Conservation (phyloP, 306 rosid species). For the Vigna trinervia region DNA sequence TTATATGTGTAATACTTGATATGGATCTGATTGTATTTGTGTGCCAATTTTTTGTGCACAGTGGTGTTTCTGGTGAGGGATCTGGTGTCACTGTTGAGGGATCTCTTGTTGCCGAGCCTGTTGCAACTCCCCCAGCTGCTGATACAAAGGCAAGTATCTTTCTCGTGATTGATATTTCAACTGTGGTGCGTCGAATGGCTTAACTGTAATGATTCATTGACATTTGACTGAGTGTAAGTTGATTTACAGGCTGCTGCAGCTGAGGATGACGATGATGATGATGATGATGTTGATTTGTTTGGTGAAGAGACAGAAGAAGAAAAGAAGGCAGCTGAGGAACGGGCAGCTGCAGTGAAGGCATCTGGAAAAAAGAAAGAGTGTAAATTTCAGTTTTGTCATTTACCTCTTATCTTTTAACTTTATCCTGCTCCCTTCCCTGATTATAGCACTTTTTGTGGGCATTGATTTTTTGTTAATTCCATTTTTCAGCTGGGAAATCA, state of each 20-base stretch:
- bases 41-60: conserved; percentile 24
- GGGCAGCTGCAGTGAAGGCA: conserved; percentile 88
- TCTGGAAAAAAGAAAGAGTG: conserved; percentile 93
- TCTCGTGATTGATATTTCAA: neutral
- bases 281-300: conserved; percentile 88
- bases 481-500: conserved; percentile 82
- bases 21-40: too few species aligned
- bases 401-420: neutral
- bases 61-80: conserved; percentile 93
- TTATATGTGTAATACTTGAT: neutral
- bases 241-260: conserved; percentile 67
- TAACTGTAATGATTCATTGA: too few species aligned
- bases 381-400: conserved; percentile 42
- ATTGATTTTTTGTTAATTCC: conserved; percentile 6
- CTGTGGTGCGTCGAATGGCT: neutral
- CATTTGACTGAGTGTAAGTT: neutral
- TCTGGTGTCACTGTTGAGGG: conserved; percentile 73
- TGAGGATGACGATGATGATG: conserved; percentile 79
- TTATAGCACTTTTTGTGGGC: neutral
- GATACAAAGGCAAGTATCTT: conserved; percentile 71
- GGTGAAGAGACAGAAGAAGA: conserved; percentile 99
- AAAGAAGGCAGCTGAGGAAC: conserved; percentile 94
- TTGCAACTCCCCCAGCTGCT: conserved; percentile 83
- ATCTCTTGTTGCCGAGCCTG: conserved; percentile 57
- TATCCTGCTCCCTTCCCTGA: neutral